phyloP scores from a whole-genome alignment of 306 rosid species.

The Phaseolus lunatus region DNA sequence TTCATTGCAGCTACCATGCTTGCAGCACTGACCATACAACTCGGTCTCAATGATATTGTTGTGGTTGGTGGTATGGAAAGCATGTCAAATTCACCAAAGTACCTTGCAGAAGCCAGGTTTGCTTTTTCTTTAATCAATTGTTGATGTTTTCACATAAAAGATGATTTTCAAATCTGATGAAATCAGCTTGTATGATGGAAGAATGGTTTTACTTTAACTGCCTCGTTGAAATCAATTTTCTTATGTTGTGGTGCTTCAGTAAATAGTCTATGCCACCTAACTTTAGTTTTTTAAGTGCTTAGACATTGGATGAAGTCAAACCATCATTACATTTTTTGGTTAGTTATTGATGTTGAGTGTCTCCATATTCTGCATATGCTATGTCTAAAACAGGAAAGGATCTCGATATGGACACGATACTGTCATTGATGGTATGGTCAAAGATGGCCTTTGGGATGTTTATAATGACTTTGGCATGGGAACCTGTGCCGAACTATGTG shows the following conservation, averaged over 20 bases:
- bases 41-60: slow-evolving; percentile 72
- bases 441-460: slow-evolving; percentile 98
- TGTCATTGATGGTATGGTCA: slow-evolving; percentile 88
- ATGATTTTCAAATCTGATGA: slow-evolving; percentile 28
- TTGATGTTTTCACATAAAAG: slow-evolving; percentile 13
- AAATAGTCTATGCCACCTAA: neutral
- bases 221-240: slow-evolving; percentile 1
- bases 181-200: slow-evolving; percentile 5
- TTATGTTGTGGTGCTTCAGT: slow-evolving; percentile 19
- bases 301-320: slow-evolving; percentile 12
- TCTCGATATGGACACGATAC: slow-evolving; percentile 88
- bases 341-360: slow-evolving; percentile 21
- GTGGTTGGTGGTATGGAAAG: slow-evolving; percentile 98
- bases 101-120: slow-evolving; percentile 77
- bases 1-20: slow-evolving; percentile 76
- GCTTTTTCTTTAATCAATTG: slow-evolving; percentile 30
- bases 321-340: slow-evolving; percentile 22
- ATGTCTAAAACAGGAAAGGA: slow-evolving; percentile 70
- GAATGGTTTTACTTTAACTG: slow-evolving; percentile 24
- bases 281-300: slow-evolving; percentile 34
- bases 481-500: slow-evolving; percentile 88
- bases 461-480: slow-evolving; percentile 92
- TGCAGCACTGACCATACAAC: slow-evolving; percentile 86
- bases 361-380: slow-evolving; percentile 14
- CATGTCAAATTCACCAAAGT: slow-evolving; percentile 95